Evolutionary conservation across 1,284 basidiomycete genomes (phyloP), one percentile per base, ranked within the genome.

Genomic region (Erythrobasidium hasegawianum): DNA sequence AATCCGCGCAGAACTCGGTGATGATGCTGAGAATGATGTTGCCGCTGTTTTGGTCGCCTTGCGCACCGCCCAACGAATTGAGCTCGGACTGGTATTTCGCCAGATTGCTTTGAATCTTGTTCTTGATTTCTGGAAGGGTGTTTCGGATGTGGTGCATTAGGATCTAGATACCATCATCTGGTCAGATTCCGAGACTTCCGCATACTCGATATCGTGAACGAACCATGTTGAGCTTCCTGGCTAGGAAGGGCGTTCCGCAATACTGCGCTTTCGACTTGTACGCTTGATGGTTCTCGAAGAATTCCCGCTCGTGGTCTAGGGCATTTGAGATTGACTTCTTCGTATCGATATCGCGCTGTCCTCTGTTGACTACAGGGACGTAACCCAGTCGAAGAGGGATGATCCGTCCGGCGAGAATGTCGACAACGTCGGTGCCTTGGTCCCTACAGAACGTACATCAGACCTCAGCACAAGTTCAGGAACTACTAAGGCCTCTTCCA

Each of bases 121-220:
- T 84, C 81, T 97, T 97, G 82, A 97, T 97, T 77, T 97, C 95
- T 40, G 95, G 95, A 20, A 98, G 83, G 9, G 92, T 97, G 66
- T 90, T 86, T 68, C 90, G 89, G 77, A 98, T 96, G 79, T 97
- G 95, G 79, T 95, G 91, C 91, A 96, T 97, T 64, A 97, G 85
- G 76, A 97, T 94, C 89, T 92, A n/a, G n/a, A n/a, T n/a, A n/a
- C n/a, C n/a, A n/a, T n/a, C n/a, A n/a, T n/a, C n/a, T n/a, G n/a
- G n/a, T n/a, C n/a, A n/a, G n/a, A n/a, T n/a, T n/a, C n/a, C n/a
- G n/a, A n/a, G n/a, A n/a, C n/a, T n/a, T n/a, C n/a, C n/a, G n/a
- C n/a, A n/a, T n/a, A n/a, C n/a, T n/a, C n/a, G n/a, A n/a, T n/a
- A n/a, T n/a, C n/a, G n/a, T n/a, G n/a, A 18, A 26, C 57, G 29